Conservation (phyloP, 768 basidiomycete genomes). For the Lactarius indigo region DNA sequence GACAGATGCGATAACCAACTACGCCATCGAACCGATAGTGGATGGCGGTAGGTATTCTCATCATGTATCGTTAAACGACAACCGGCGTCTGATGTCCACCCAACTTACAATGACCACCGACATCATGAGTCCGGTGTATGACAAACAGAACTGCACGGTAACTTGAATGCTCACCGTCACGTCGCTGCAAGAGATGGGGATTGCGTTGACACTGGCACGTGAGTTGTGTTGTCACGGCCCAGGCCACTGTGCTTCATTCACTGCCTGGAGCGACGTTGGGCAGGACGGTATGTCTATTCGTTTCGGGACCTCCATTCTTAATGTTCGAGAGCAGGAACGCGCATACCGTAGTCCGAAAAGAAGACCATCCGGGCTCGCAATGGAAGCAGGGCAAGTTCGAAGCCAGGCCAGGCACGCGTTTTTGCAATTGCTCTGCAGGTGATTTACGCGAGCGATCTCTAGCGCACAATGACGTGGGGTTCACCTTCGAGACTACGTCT, state of each 20-base stretch:
- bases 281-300: neutral
- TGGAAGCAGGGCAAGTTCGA: neutral
- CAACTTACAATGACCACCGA: too few species aligned
- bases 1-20: slow-evolving; percentile 79
- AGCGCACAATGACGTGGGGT: neutral
- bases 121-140: neutral
- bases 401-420: neutral
- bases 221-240: neutral
- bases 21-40: slow-evolving; percentile 51
- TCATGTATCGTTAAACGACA: neutral
- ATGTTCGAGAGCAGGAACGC: neutral
- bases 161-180: neutral
- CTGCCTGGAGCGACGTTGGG: neutral
- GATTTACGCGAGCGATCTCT: neutral
- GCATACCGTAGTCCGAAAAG: neutral
- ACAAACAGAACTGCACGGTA: neutral
- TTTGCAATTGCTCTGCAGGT: neutral
- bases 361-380: neutral
- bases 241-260: neutral
- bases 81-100: neutral
- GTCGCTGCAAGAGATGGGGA: neutral
- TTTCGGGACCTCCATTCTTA: neutral
- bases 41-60: neutral
- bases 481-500: neutral
- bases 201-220: neutral